Evolutionary conservation across 1,284 basidiomycete genomes (phyloP).

Genomic region (Lentinula novae-zelandiae): DNA sequence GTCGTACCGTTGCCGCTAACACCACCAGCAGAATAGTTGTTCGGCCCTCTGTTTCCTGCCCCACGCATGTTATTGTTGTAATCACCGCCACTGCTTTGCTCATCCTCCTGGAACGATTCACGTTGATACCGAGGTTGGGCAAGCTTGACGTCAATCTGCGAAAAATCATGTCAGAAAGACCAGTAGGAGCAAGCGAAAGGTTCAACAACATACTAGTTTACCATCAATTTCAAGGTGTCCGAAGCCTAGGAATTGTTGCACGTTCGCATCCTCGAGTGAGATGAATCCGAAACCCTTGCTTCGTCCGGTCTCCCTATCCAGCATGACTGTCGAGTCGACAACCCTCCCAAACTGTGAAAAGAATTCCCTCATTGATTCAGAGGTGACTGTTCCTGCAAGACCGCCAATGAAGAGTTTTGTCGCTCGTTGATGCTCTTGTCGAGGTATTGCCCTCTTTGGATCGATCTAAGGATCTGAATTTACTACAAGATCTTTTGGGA

Average conservation of each 20-base stretch:
- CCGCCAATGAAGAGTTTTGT: constrained; percentile 97
- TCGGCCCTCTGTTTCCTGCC: constrained; percentile 14
- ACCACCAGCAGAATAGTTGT: constrained; percentile 15
- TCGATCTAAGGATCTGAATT: constrained; percentile 72
- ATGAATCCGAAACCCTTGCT: constrained; percentile 99
- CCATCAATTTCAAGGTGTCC: constrained; percentile 88
- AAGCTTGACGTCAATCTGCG: constrained; percentile 91
- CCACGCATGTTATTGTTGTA: constrained; percentile 19
- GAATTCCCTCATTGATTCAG: constrained; percentile 89
- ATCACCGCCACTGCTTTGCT: constrained; percentile 22
- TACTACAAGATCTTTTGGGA: not conserved
- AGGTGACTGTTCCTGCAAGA: constrained; percentile 87
- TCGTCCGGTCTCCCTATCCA: constrained; percentile 93
- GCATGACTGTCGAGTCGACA: constrained; percentile 97
- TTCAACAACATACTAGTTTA: constrained; percentile 63
- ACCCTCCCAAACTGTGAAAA: constrained; percentile 92
- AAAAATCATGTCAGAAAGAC: not conserved
- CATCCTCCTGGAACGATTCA: constrained; percentile 35
- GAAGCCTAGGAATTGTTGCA: constrained; percentile 81
- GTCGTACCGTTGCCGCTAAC: constrained; percentile 20
- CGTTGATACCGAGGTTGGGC: constrained; percentile 85
- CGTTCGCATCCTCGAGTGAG: constrained; percentile 88
- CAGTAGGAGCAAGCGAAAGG: constrained; percentile 6
- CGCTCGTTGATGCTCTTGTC: constrained; percentile 89
- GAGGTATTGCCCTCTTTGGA: constrained; percentile 96